phyloP scores from a whole-genome alignment of 345 rosid genomes.

The Cardamine occulta region DNA sequence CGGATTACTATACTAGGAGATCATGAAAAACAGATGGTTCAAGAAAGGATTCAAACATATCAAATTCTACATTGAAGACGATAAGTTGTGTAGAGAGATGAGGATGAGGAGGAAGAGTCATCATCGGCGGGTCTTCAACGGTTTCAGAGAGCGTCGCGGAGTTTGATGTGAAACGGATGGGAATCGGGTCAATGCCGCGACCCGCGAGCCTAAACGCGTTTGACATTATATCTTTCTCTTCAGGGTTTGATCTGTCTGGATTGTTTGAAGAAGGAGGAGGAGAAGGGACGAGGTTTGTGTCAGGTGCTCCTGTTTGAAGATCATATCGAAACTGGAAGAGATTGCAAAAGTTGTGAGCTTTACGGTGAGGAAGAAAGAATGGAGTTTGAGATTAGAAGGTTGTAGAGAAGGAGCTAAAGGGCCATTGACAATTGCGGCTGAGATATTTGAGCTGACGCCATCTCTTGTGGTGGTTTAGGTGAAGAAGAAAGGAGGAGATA shows the following conservation, averaged over 20 bases:
- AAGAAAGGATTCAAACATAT: conserved; percentile 68
- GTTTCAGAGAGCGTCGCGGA: conserved; percentile 62
- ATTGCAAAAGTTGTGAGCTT: conserved; percentile 68
- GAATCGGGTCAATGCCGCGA: conserved; percentile 49
- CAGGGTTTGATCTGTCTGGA: conserved; percentile 75
- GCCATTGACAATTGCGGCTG: conserved; percentile 64
- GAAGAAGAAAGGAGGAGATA: conserved; percentile 86
- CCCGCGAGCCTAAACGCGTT: conserved; percentile 74
- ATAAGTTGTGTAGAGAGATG: conserved; percentile 52
- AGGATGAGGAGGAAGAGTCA: conserved; percentile 48
- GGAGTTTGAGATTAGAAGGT: conserved; percentile 74
- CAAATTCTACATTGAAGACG: conserved; percentile 61
- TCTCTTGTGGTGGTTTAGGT: conserved; percentile 78
- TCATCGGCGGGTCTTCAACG: conserved; percentile 51
- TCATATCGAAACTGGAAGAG: conserved; percentile 72
- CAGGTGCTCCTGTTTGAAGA: conserved; percentile 65
- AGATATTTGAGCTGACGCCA: conserved; percentile 68
- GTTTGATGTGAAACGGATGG: conserved; percentile 33
- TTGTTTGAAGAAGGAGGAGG: conserved; percentile 77
- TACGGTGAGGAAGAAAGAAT: conserved; percentile 79
- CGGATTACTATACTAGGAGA: conserved; percentile 69
- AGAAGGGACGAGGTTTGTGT: conserved; percentile 59
- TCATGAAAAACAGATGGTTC: conserved; percentile 85
- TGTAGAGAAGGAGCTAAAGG: conserved; percentile 67
- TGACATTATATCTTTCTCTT: conserved; percentile 71